Percentiles rank a stretch among this genome's conserved stretches.
phyloP scores from a whole-genome alignment of 768 basidiomycete species.

The Boletus coccyginus region DNA sequence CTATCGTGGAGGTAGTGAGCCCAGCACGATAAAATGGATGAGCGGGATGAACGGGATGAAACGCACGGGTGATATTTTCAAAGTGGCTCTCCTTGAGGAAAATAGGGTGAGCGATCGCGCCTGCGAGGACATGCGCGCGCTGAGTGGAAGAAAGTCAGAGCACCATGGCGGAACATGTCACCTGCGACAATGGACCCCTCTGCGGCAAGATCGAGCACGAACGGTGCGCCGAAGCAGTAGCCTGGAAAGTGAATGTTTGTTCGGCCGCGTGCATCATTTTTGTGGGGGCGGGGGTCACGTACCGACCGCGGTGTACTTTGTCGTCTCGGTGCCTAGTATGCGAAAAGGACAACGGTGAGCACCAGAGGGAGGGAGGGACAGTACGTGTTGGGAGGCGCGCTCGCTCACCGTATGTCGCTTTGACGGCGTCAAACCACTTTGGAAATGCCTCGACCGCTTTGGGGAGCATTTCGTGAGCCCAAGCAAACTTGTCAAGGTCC shows the following conservation, averaged over 20 bases:
- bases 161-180: conserved; percentile 14
- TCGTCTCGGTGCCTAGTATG: conserved; percentile 26
- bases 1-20: not conserved
- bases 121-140: conserved; percentile 12
- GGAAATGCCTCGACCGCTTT: conserved; percentile 41
- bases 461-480: conserved; percentile 34
- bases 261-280: not conserved
- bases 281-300: conserved; percentile 2
- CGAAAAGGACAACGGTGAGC: no score
- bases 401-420: conserved; percentile 42
- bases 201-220: conserved; percentile 42
- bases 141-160: not conserved
- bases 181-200: conserved; percentile 45
- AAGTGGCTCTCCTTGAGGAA: conserved; percentile 53
- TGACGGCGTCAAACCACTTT: conserved; percentile 51
- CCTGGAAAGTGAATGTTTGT: conserved; percentile 28
- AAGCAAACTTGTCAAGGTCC: conserved; percentile 32
- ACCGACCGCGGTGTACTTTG: conserved; percentile 45
- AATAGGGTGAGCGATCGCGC: conserved; percentile 53
- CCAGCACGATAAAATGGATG: no score
- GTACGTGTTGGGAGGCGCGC: no score
- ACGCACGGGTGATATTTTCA: conserved; percentile 43
- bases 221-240: conserved; percentile 57
- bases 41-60: not conserved
- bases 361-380: not conserved